Percentiles rank a stretch among this genome's conserved stretches.
Evolutionary conservation across 257 asterid species (phyloP).

Genomic region (Echites panduratus): DNA sequence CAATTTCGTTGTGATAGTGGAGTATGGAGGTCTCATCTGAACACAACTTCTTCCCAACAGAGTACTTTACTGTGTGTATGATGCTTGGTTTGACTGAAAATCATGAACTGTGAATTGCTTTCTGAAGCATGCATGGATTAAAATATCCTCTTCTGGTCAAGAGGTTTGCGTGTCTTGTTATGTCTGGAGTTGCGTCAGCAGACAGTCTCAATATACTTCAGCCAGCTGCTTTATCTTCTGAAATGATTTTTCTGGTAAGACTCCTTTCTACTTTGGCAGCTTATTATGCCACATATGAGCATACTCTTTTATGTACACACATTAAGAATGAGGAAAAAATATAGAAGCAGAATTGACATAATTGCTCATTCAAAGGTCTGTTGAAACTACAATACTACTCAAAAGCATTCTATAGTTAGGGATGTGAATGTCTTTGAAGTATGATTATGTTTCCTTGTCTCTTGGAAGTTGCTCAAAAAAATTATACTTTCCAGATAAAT

Average conservation of each 20-base stretch:
- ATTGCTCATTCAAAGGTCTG: background rate
- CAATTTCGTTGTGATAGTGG: background rate
- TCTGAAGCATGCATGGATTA: slow-evolving; percentile 61
- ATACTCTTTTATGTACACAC: background rate
- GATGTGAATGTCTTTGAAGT: background rate
- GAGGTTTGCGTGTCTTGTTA: slow-evolving; percentile 66
- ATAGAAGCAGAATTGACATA: background rate
- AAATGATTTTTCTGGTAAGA: slow-evolving; percentile 49
- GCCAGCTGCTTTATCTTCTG: slow-evolving; percentile 46
- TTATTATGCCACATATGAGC: background rate
- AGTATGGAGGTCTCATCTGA: background rate
- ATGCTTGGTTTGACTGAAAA: background rate
- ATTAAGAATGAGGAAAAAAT: background rate
- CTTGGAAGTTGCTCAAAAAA: background rate
- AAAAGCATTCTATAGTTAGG: background rate
- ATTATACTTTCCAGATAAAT: background rate
- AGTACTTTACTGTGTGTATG: background rate
- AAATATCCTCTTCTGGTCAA: slow-evolving; percentile 78
- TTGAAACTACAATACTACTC: background rate
- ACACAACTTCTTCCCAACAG: background rate
- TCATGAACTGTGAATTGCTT: slow-evolving; percentile 6
- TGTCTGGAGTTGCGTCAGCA: slow-evolving; percentile 45
- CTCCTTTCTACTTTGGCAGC: slow-evolving; percentile 1
- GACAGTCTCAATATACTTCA: slow-evolving; percentile 63
- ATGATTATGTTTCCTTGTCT: background rate